These are phyloP conservation scores for Globisporangium orthogonon DNA, from an alignment of 352 stramenopile genomes.

Conservation along the genomic window DNA sequence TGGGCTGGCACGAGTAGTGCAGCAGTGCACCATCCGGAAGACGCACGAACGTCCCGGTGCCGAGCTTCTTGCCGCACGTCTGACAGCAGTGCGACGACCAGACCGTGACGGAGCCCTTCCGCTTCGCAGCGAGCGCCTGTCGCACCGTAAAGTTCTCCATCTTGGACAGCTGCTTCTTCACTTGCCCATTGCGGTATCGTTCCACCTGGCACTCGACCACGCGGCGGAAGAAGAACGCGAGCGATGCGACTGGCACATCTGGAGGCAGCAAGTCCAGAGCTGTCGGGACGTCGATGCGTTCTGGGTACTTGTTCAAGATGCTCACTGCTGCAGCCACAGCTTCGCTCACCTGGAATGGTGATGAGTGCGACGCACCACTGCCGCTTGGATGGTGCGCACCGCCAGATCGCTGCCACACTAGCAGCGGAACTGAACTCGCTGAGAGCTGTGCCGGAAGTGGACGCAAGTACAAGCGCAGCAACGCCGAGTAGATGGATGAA, in stretches of 20 bases:
- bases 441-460: slow-evolving; percentile 20
- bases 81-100: slow-evolving; percentile 73
- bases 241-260: slow-evolving; percentile 38
- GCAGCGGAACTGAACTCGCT: slow-evolving; percentile 16
- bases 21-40: slow-evolving; percentile 50
- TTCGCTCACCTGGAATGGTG: slow-evolving; percentile 33
- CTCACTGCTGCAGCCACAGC: slow-evolving; percentile 61
- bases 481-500: slow-evolving; percentile 75
- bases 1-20: slow-evolving; percentile 72
- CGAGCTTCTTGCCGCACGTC: slow-evolving; percentile 63
- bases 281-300: slow-evolving; percentile 75
- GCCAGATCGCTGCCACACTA: slow-evolving; percentile 18
- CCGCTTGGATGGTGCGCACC: neutral
- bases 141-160: slow-evolving; percentile 85
- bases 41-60: slow-evolving; percentile 63
- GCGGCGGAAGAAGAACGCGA: slow-evolving; percentile 62
- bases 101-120: slow-evolving; percentile 65
- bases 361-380: slow-evolving; percentile 1
- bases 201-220: slow-evolving; percentile 74
- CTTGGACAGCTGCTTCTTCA: slow-evolving; percentile 84
- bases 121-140: slow-evolving; percentile 50
- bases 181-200: slow-evolving; percentile 69
- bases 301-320: slow-evolving; percentile 77
- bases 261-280: slow-evolving; percentile 65
- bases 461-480: slow-evolving; percentile 70